phyloP scores from a whole-genome alignment of 352 stramenopile genomes.

The Phytophthora parvispora region DNA sequence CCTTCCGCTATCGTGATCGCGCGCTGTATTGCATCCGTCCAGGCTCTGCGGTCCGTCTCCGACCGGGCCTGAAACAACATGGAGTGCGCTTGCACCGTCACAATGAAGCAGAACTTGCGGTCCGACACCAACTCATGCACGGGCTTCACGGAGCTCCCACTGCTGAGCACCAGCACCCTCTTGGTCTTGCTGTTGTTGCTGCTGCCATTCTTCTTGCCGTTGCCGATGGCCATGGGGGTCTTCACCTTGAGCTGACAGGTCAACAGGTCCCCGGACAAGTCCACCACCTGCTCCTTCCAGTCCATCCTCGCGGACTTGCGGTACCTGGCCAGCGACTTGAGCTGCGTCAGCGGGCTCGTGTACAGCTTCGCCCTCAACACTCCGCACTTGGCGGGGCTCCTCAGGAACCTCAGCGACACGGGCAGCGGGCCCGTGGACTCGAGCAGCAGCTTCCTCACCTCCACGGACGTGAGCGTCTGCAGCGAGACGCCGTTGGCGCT shows the following conservation, averaged over 20 bases:
- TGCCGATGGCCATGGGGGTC: conserved; percentile 26
- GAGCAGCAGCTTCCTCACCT: conserved; percentile 57
- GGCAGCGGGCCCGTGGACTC: conserved; percentile 40
- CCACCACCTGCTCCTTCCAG: conserved; percentile 75
- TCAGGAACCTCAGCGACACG: conserved; percentile 58
- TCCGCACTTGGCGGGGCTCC: conserved; percentile 54
- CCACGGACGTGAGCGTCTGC: conserved; percentile 60
- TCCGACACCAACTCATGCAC: conserved; percentile 74
- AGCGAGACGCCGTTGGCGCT: conserved; percentile 70
- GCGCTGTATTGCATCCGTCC: conserved; percentile 71
- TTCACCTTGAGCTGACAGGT: conserved; percentile 50
- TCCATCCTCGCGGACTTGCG: conserved; percentile 37
- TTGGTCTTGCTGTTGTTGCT: conserved; percentile 35
- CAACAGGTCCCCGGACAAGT: conserved; percentile 72
- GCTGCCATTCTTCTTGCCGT: conserved; percentile 14
- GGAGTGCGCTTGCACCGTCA: conserved; percentile 64
- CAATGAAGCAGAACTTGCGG: conserved; percentile 74
- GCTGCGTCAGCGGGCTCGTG: conserved; percentile 60
- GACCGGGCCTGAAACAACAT: conserved; percentile 76
- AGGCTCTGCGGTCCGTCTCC: conserved; percentile 56
- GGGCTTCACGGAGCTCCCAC: conserved; percentile 62
- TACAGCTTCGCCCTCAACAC: conserved; percentile 65
- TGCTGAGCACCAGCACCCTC: conserved; percentile 53
- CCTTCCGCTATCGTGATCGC: conserved; percentile 80
- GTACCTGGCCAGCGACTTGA: conserved; percentile 69